Evolutionary conservation across 2,329 filamentous ascomycete genomes (phyloP).

Genomic region (Rhynchosporium graminicola): DNA sequence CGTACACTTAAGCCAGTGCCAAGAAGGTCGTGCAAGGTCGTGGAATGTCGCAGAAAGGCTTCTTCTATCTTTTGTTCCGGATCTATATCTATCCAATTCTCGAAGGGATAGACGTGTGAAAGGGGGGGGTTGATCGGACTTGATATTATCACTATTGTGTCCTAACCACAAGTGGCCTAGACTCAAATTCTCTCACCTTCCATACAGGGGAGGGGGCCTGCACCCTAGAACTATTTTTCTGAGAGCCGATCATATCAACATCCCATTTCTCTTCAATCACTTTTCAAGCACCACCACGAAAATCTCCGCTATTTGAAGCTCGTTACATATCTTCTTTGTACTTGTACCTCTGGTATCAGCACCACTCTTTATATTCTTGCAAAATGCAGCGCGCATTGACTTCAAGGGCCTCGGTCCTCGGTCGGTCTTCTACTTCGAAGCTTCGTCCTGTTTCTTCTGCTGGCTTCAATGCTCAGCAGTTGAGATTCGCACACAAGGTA

Average conservation of each 20-base stretch:
- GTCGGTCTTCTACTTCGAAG: conserved; percentile 63
- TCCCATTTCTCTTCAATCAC: conserved; percentile 14
- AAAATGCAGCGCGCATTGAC: conserved; percentile 96
- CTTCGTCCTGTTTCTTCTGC: conserved; percentile 58
- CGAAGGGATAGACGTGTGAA: neutral
- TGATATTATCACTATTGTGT: neutral
- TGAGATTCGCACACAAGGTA: conserved; percentile 98
- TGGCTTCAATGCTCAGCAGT: conserved; percentile 76
- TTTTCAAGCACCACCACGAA: conserved; percentile 13
- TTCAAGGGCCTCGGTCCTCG: conserved; percentile 79
- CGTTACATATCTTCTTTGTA: conserved; percentile 26
- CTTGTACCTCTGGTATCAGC: conserved; percentile 31
- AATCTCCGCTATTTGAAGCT: conserved; percentile 20
- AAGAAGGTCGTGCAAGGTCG: no score
- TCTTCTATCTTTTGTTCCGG: no score
- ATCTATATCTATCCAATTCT: no score
- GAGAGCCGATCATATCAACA: conserved; percentile 7
- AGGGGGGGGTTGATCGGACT: neutral
- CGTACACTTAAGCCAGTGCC: no score
- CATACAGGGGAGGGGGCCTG: neutral
- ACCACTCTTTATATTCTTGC: conserved; percentile 37
- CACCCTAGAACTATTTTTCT: conserved; percentile 10
- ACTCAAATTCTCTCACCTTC: neutral
- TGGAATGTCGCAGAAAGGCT: no score
- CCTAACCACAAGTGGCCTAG: conserved; percentile 4